Percentiles rank a stretch among this genome's conserved stretches.
Evolutionary conservation across 2,329 filamentous ascomycete genomes (phyloP).

Genomic region (Neofusicoccum sp.): DNA sequence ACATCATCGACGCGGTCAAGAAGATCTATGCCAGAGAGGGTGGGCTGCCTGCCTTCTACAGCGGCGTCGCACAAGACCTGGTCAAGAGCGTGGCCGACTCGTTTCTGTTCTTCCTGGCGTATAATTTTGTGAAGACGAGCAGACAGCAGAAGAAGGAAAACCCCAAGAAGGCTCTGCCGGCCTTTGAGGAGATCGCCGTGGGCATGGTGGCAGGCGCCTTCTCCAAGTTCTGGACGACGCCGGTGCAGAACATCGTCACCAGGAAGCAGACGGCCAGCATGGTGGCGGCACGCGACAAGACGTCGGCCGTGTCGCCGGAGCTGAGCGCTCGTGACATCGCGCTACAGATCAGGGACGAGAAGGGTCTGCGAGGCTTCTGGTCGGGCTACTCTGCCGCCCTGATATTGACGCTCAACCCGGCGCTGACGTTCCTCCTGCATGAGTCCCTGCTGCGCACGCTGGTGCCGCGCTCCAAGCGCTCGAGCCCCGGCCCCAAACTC

Average conservation of each 20-base stretch:
- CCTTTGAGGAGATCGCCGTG: conserved; percentile 70
- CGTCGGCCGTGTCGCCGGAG: conserved; percentile 28
- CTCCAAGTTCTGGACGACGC: conserved; percentile 73
- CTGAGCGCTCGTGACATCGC: conserved; percentile 57
- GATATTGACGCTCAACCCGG: conserved; percentile 79
- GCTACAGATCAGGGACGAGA: conserved; percentile 63
- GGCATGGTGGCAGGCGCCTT: conserved; percentile 73
- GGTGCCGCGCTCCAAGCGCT: conserved; percentile 53
- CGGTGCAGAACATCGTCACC: conserved; percentile 78
- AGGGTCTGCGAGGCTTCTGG: conserved; percentile 77
- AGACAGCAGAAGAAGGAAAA: conserved; percentile 30
- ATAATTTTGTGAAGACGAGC: conserved; percentile 58
- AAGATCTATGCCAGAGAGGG: conserved; percentile 72
- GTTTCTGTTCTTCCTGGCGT: conserved; percentile 84
- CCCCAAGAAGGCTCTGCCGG: conserved; percentile 48
- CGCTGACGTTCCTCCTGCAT: conserved; percentile 81
- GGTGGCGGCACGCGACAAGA: conserved; percentile 41
- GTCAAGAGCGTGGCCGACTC: conserved; percentile 61
- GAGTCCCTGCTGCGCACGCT: conserved; percentile 64
- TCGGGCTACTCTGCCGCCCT: conserved; percentile 80
- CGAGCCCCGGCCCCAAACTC: conserved; percentile 52
- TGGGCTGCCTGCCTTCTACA: conserved; percentile 66
- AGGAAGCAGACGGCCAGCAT: conserved; percentile 71
- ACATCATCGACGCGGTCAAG: conserved; percentile 65
- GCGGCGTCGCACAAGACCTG: conserved; percentile 44